These are phyloP conservation scores for Sphagnum contortum DNA, from an alignment of 225 moss, liverwort and hornwort genomes.

Conservation along the genomic window DNA sequence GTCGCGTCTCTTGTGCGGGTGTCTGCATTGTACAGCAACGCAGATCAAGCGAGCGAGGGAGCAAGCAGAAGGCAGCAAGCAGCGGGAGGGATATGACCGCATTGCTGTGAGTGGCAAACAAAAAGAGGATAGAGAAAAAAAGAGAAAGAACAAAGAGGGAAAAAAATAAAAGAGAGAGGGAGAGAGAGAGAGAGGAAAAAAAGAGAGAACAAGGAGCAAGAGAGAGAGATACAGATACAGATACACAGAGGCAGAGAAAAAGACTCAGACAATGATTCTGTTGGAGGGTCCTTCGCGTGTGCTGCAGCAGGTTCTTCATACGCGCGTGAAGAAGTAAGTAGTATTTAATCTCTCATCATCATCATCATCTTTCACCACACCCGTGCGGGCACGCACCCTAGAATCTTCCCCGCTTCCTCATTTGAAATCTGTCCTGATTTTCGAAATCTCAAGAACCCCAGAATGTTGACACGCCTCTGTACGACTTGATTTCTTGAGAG, in stretches of 20 bases:
- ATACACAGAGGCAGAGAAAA: background rate
- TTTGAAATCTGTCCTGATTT: background rate
- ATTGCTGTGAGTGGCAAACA: no score
- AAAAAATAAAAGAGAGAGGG: no score
- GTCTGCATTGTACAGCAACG: no score
- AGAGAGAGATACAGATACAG: background rate
- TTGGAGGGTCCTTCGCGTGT: conserved; percentile 86
- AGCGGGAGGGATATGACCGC: no score
- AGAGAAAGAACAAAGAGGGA: no score
- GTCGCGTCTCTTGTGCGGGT: no score
- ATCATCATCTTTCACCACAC: background rate
- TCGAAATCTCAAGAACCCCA: background rate
- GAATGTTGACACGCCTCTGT: background rate
- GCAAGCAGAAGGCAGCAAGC: no score
- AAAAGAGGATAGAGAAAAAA: no score
- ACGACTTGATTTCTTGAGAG: no score
- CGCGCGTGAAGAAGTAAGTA: conserved; percentile 66
- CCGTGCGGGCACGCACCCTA: no score
- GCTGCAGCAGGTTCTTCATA: conserved; percentile 72
- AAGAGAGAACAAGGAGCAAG: background rate
- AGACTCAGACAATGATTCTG: conserved; percentile 53
- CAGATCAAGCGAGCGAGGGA: no score
- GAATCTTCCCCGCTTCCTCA: no score
- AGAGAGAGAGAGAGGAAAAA: background rate
- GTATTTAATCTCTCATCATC: conserved; percentile 4